Conservation (phyloP, 169 alveolate species). For the Plasmodium vinckei region DNA sequence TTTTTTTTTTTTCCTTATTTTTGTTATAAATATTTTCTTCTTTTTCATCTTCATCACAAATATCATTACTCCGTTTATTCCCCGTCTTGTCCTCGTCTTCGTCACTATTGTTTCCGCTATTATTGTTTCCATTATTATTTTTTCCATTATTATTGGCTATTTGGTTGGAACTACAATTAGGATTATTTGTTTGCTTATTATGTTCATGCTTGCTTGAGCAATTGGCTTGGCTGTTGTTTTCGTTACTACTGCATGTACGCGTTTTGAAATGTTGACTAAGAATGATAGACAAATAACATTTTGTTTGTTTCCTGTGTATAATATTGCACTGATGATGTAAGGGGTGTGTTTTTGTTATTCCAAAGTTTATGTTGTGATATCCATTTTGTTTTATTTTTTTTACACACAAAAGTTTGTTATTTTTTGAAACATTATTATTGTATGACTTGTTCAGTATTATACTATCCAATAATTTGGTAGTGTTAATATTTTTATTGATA, state of each 20-base stretch:
- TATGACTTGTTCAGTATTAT: no score
- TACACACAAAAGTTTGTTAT: no score
- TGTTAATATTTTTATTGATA: no score
- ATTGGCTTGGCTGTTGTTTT: background rate
- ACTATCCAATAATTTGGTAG: no score
- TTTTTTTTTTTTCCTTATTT: slow-evolving; percentile 5
- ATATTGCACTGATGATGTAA: background rate
- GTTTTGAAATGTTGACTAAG: no score
- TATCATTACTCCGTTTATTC: background rate
- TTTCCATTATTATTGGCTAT: background rate
- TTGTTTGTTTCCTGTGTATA: background rate
- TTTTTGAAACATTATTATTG: no score
- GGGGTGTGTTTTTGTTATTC: no score
- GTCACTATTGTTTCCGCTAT: background rate
- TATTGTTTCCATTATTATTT: slow-evolving; percentile 1
- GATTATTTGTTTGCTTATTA: background rate
- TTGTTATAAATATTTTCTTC: background rate
- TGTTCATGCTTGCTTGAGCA: background rate
- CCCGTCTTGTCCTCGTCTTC: background rate
- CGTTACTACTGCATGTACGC: background rate
- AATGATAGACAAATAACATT: no score
- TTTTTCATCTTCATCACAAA: background rate
- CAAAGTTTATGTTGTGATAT: no score
- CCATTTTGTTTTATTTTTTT: no score
- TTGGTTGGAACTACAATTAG: background rate